Base-by-base conservation (phyloP, 2,329 filamentous ascomycete genomes). In the Alternaria sp. region DNA sequence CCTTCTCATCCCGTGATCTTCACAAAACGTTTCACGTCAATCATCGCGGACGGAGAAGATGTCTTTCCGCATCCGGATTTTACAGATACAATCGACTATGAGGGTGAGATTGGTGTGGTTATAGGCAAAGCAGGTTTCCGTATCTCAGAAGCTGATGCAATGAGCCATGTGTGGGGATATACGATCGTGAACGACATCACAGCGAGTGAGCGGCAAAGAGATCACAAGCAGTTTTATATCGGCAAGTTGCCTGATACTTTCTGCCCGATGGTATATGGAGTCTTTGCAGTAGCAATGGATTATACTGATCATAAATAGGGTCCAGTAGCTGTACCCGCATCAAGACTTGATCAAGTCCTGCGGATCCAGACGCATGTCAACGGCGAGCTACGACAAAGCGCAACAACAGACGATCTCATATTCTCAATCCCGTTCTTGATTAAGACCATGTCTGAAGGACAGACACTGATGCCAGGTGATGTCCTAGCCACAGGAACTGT, bases 191-290 rank as follows among this genome's bases (percentile, higher is more conserved):
- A 71, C 41, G 66, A 72, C 54, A 48, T 71, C 49, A 71, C 69
- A 5, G 68, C 69, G 40, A 51, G 71, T 2, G 67, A 69, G 46
- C 50, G 66, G 23, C 70, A 69, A 42, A 61, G 69, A 46, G 71
- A 72, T 48, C 85, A 87, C 57, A 86, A 86, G 68, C 85, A 87
- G 60, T 87, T 86, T 68, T 86, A 82, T 54, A 81, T 87, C 48
- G 84, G 85, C 8, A 86, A 86, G 67, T 84, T 81, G 0, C 72
- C 80, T 0, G 83, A 86, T 66, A 85, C 83, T 0, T 86, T 82
- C 61, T 86, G 83, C 60, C 84, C 84, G 0, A 85, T 86, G 77
- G 80, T 82, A 61, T 3, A 23, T n/a, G 17, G 31, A n/a, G 14
- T 4, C 8, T 44, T 24, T 37, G 1, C 62, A 8, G n/a, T 21